Evolutionary conservation across 2,329 filamentous ascomycete genomes (phyloP), one percentile per base, ranked within the genome.

Genomic region (Pyricularia sp.): DNA sequence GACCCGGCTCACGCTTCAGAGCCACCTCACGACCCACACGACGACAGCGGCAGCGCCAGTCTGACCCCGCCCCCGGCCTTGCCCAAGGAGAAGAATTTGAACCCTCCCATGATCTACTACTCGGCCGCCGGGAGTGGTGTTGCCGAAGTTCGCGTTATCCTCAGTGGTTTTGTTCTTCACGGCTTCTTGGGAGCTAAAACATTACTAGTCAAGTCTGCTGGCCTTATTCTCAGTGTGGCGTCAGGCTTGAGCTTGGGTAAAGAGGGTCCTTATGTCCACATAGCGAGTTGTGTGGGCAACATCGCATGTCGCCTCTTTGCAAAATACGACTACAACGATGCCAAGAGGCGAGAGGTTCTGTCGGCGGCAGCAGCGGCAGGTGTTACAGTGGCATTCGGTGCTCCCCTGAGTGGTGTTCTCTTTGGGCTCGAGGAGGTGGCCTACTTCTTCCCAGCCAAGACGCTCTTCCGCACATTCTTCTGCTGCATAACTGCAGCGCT

Each of bases 391-490:
- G 93, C 93, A 13, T 97, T 97, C 73, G 93, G 93, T 49, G 92
- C 93, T 0, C 93, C 93, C 57, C 72, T 86, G 0, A 91, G 92
- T 9, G 93, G 93, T 64, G 92, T 97, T 1, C 81, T 97, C 2
- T 97, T 97, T 75, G 92, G 91, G 40, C 77, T 97, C 33, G 94
- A 99, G 76, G 94, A 97, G 81, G 93, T 97, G 67, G 86, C 90
- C 70, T 97, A 97, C 75, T 97, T 97, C 76, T 97, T 97, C 74
- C 93, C 94, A 0, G 91, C 93, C 6, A 97, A 99, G 78, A 97
- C 93, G 0, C 83, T 99, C 9, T 99, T 99, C 78, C 83, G 94
- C 64, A 97, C 94, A 0, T 99, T 99, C 76, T 97, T 97, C 77
- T 97, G 93, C 79, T 97, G 93, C 75, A 97, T 97, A 70, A 88